Base-by-base conservation (phyloP, 768 basidiomycete genomes). In the Lentinula sp. region DNA sequence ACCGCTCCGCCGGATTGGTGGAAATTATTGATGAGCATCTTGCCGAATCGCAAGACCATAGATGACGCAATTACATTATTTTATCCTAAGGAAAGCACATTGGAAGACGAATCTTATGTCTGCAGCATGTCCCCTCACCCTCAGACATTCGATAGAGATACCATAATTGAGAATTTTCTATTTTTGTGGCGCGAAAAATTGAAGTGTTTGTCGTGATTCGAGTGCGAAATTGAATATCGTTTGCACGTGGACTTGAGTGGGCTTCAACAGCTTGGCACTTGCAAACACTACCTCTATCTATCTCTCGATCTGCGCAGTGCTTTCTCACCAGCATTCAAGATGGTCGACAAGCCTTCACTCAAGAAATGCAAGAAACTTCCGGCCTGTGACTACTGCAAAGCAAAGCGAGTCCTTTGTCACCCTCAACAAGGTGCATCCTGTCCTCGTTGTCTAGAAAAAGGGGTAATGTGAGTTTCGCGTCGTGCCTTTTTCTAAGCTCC, bases 401-500 rank as follows among this genome's bases (percentile, higher is more conserved):
- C 50, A 2, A 55, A 52, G 28, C 56, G 61, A 7, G 63, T 64
- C 8, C 57, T 59, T 33, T 64, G 63, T 36, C 43, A 59, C 41
- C 57, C 56, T 41, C 50, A 53, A 50, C 42, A 59, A 3, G 52
- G 46, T 16, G 35, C 18, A 18, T 55, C 63, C 6, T 64, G 63
- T 56, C 63, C 63, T 10, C 56, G 63, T 13, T 64, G 63, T 64
- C 36, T 50, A 23, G 57, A 62, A 42, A 64, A 62, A 36, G 54
- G 56, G 8, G 37, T 62, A 15, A 5, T 37, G 63, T 64, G 51
- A 42, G 60, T 59, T 6, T 2, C 37, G 32, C 7, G 8, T 50
- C 13, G 12, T 48, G 16, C 12, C 13, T 37, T 15, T 41, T 10
- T 54, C 16, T 42, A 23, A 23, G 33, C 6, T 35, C 28, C 9